A percentile compares a stretch with the other conserved stretches of the same genome.
phyloP scores from a whole-genome alignment of 371 early-diverging fungal genomes.

The Fennellomyces sp. region DNA sequence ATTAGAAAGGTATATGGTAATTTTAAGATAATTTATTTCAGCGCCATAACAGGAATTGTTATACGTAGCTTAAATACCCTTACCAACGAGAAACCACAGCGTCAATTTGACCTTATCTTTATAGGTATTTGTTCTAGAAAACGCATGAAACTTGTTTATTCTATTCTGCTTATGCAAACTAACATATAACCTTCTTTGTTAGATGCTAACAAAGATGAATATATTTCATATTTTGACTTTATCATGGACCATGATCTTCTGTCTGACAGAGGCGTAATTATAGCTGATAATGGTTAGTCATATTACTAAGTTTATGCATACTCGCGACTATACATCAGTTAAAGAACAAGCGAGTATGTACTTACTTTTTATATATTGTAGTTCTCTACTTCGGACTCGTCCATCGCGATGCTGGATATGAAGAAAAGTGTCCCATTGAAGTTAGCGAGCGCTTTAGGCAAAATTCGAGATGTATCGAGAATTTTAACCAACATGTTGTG shows the following conservation, averaged over 20 bases:
- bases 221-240: constrained; percentile 52
- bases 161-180: too few species aligned
- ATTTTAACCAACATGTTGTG: constrained; percentile 68
- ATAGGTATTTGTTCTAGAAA: constrained; percentile 52
- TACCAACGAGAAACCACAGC: constrained; percentile 9
- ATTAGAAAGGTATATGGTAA: constrained; percentile 25
- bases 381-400: constrained; percentile 45
- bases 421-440: neutral
- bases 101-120: constrained; percentile 55
- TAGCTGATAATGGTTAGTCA: constrained; percentile 62
- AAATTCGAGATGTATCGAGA: constrained; percentile 29
- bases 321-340: too few species aligned
- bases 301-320: too few species aligned
- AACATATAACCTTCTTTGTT: too few species aligned
- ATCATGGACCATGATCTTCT: constrained; percentile 55
- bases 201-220: constrained; percentile 68
- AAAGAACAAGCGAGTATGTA: too few species aligned
- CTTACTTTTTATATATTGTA: too few species aligned
- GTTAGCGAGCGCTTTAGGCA: too few species aligned
- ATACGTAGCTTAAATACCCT: constrained; percentile 24
- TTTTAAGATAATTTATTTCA: constrained; percentile 27
- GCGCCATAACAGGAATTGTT: too few species aligned
- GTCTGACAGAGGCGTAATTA: constrained; percentile 49
- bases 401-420: constrained; percentile 28
- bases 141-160: too few species aligned